Conservation (phyloP, 805 yeast species). For the Schizosaccharomyces octosporus region DNA sequence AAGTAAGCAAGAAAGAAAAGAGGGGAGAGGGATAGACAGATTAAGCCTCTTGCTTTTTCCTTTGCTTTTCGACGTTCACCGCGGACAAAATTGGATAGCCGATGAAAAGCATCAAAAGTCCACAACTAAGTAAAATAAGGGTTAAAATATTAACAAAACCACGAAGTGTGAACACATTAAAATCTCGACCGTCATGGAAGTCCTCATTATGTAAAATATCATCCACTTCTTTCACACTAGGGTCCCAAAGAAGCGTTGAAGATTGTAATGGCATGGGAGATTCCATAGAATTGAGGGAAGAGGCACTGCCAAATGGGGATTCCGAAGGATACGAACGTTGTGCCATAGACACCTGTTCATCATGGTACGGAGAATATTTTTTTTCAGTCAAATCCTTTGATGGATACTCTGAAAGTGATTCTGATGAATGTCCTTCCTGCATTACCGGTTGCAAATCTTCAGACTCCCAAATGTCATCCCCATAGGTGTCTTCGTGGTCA, state of each 20-base stretch:
- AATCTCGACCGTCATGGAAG: not conserved
- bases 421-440: not conserved
- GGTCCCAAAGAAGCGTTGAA: conserved; percentile 1
- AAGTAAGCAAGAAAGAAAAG: not conserved
- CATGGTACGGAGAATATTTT: not conserved
- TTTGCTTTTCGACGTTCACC: not conserved
- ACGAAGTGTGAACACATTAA: not conserved
- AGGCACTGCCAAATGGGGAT: not conserved
- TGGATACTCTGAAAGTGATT: not conserved
- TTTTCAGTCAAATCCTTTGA: not conserved
- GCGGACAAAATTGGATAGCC: not conserved
- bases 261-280: not conserved
- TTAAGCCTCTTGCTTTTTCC: not conserved
- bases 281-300: not conserved
- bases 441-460: not conserved
- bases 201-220: conserved; percentile 1
- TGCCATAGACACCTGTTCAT: not conserved
- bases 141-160: not conserved
- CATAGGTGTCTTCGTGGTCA: not conserved
- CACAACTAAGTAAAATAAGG: not conserved
- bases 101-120: not conserved
- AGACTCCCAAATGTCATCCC: not conserved
- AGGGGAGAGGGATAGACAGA: not conserved
- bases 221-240: conserved; percentile 1
- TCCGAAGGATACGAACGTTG: not conserved